These are phyloP conservation scores for Apiospora phragmitis DNA, from an alignment of 2,329 filamentous ascomycete genomes.

Conservation along the genomic window DNA sequence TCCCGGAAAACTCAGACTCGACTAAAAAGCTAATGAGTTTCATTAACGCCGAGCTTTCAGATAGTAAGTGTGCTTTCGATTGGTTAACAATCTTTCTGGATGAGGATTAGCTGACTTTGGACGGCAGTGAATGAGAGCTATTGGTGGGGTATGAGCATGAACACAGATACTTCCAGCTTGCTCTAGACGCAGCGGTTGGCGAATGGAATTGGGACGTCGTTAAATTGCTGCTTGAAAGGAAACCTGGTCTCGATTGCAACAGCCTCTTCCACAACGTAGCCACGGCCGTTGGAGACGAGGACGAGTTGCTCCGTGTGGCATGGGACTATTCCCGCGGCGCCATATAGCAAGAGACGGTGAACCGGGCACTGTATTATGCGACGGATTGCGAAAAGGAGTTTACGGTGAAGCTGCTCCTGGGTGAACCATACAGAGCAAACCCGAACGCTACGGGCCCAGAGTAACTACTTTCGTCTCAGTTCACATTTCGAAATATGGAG, in stretches of 20 bases:
- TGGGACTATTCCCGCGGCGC: constrained; percentile 38
- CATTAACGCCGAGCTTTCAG: constrained; percentile 30
- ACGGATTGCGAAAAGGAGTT: constrained; percentile 39
- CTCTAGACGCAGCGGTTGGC: constrained; percentile 33
- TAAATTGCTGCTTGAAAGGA: constrained; percentile 34
- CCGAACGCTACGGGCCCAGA: constrained; percentile 40
- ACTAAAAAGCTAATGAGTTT: constrained; percentile 38
- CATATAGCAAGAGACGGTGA: constrained; percentile 33
- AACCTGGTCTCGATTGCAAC: constrained; percentile 35
- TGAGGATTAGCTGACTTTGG: neutral
- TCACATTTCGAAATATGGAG: too few relatives aligned
- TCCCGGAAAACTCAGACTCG: constrained; percentile 36
- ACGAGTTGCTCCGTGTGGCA: constrained; percentile 35
- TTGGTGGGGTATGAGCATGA: constrained; percentile 37
- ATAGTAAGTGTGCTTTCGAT: neutral
- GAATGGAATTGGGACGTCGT: constrained; percentile 41
- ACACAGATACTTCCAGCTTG: constrained; percentile 32
- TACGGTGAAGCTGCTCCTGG: constrained; percentile 38
- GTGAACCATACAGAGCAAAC: constrained; percentile 32
- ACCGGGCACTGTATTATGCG: constrained; percentile 38
- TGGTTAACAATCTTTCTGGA: rapidly evolving
- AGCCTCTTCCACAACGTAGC: constrained; percentile 34
- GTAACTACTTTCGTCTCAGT: constrained; percentile 26
- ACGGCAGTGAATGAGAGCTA: constrained; percentile 14
- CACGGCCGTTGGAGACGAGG: constrained; percentile 33